These are phyloP conservation scores for Ogataea thermomethanolica DNA, from an alignment of 805 yeast genomes.

Conservation along the genomic window DNA sequence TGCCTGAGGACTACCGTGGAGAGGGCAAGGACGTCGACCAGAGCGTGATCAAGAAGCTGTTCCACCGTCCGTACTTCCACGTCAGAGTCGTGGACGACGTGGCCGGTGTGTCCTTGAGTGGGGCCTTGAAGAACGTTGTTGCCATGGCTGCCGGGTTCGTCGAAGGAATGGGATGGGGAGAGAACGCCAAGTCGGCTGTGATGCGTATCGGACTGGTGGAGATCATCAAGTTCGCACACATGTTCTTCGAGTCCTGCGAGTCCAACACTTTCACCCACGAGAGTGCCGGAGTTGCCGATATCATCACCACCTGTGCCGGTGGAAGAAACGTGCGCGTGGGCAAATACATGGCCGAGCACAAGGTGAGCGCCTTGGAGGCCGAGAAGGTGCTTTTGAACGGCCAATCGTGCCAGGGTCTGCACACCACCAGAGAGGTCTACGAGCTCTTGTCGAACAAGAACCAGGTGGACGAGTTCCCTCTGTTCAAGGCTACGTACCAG, in stretches of 20 bases:
- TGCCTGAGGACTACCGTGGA: slow-evolving; percentile 67
- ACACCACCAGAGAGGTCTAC: slow-evolving; percentile 88
- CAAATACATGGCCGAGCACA: slow-evolving; percentile 75
- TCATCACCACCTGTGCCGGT: slow-evolving; percentile 96
- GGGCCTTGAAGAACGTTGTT: slow-evolving; percentile 94
- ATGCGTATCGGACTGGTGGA: slow-evolving; percentile 95
- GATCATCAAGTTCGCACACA: slow-evolving; percentile 79
- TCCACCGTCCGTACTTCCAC: slow-evolving; percentile 98
- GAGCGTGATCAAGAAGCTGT: slow-evolving; percentile 66
- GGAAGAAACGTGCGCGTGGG: slow-evolving; percentile 96
- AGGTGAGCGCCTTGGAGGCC: slow-evolving; percentile 72
- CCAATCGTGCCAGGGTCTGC: slow-evolving; percentile 93
- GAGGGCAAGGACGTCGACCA: slow-evolving; percentile 71
- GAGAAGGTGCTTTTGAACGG: slow-evolving; percentile 89
- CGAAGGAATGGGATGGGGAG: slow-evolving; percentile 98
- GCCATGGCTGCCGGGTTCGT: slow-evolving; percentile 97
- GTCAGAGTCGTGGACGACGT: slow-evolving; percentile 90
- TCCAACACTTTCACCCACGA: slow-evolving; percentile 87
- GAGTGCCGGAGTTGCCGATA: slow-evolving; percentile 96
- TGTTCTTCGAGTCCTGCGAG: slow-evolving; percentile 72
- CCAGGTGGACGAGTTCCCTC: slow-evolving; percentile 70
- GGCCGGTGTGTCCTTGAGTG: slow-evolving; percentile 94
- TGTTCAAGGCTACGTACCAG: slow-evolving; percentile 74
- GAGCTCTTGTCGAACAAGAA: slow-evolving; percentile 61
- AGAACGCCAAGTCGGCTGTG: slow-evolving; percentile 95